A percentile compares a stretch with the other conserved stretches of the same genome.
phyloP scores from a whole-genome alignment of 352 stramenopile genomes.

The Halophytophthora polymorphica region DNA sequence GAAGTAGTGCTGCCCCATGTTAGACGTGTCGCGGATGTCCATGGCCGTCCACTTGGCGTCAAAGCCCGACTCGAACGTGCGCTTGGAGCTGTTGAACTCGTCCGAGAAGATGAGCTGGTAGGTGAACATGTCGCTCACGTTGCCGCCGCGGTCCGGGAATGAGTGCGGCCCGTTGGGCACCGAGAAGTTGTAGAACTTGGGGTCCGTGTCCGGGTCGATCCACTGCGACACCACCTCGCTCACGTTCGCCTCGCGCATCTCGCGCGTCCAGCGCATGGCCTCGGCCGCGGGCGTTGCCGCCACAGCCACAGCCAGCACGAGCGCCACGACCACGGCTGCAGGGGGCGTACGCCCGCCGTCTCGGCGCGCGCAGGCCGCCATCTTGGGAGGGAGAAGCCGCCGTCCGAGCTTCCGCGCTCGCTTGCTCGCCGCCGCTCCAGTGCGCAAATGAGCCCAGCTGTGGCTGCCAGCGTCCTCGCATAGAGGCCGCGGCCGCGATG shows the following conservation, averaged over 20 bases:
- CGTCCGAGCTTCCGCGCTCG: slow-evolving; percentile 1
- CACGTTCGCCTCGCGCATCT: slow-evolving; percentile 24
- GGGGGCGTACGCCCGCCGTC: too few species aligned
- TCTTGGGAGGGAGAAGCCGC: too few species aligned
- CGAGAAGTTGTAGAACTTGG: slow-evolving; percentile 35
- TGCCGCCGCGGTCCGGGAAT: slow-evolving; percentile 26
- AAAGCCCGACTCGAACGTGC: slow-evolving; percentile 92
- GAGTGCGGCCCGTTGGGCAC: slow-evolving; percentile 47
- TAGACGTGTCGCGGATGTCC: slow-evolving; percentile 93
- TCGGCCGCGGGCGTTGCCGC: slow-evolving; percentile 19
- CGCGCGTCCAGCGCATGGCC: slow-evolving; percentile 5
- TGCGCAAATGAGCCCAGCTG: slow-evolving; percentile 22
- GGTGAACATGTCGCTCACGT: slow-evolving; percentile 24
- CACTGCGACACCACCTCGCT: slow-evolving; percentile 41
- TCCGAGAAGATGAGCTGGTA: slow-evolving; percentile 94
- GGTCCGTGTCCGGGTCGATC: slow-evolving; percentile 81
- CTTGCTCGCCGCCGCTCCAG: slow-evolving; percentile 3
- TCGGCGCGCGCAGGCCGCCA: too few species aligned
- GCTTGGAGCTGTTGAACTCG: slow-evolving; percentile 94
- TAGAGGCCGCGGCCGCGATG: slow-evolving; percentile 1
- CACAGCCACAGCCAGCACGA: slow-evolving; percentile 17
- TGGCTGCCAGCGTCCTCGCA: not conserved
- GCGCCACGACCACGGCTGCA: slow-evolving; percentile 4
- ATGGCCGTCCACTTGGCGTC: slow-evolving; percentile 96
- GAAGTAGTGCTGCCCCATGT: slow-evolving; percentile 97